phyloP scores from a whole-genome alignment of 1,284 basidiomycete genomes.

The Ustilago hordei region DNA sequence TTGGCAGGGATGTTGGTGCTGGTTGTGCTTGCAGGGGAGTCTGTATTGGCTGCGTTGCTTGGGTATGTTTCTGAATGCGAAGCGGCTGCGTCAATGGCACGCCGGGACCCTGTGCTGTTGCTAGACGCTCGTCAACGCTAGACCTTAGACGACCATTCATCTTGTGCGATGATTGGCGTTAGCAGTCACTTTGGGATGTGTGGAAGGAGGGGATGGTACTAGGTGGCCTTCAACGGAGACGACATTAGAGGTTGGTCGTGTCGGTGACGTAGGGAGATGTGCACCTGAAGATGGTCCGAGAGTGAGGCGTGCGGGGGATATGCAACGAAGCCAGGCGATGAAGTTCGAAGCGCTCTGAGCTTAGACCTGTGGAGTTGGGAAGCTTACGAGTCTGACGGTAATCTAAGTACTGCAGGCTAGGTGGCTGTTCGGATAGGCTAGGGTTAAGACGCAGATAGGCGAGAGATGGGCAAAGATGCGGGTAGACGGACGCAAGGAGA shows the following conservation, averaged over 20 bases:
- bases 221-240: neutral
- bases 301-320: neutral
- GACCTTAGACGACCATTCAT: conserved; percentile 24
- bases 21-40: neutral
- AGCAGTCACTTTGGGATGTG: neutral
- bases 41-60: neutral
- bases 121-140: conserved; percentile 8
- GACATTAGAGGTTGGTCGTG: neutral
- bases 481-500: conserved; percentile 7
- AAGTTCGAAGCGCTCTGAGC: neutral
- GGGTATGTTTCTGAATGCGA: neutral
- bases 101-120: neutral
- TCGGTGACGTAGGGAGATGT: neutral
- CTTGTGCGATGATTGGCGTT: conserved; percentile 2
- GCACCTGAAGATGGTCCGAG: neutral
- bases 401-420: neutral
- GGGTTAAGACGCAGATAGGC: neutral
- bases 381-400: neutral
- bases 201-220: neutral
- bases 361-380: neutral
- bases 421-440: neutral
- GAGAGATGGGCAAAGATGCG: neutral
- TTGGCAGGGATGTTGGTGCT: neutral
- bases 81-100: conserved; percentile 6
- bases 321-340: neutral